Conservation (phyloP, 176 grass and related monocot species). For the Tuctoria greenei region DNA sequence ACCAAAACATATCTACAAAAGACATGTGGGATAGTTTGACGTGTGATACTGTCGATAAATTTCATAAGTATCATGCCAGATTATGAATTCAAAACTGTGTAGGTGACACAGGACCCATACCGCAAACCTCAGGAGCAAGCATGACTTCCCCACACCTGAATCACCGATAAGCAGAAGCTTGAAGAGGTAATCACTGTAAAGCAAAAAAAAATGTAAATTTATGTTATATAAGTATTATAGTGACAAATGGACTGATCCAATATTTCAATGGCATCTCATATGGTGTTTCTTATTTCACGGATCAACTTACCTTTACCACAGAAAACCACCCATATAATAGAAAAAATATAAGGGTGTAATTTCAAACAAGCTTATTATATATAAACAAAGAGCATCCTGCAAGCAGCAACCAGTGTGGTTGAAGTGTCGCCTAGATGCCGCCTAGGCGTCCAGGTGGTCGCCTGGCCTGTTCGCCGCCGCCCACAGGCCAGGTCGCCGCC, state of each 20-base stretch:
- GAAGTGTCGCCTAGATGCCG: too few species aligned
- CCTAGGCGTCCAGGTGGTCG: too few species aligned
- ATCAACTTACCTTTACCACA: background rate
- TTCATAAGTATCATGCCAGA: background rate
- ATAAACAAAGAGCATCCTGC: too few species aligned
- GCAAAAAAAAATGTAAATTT: background rate
- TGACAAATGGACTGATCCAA: background rate
- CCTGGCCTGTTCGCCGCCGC: too few species aligned
- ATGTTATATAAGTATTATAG: background rate
- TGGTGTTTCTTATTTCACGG: background rate
- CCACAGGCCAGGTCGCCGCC: too few species aligned
- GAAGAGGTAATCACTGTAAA: slow-evolving; percentile 67
- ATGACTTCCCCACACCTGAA: slow-evolving; percentile 78
- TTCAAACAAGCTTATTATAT: background rate
- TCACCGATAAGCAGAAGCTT: slow-evolving; percentile 81
- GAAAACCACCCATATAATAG: too few species aligned
- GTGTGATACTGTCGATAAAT: background rate
- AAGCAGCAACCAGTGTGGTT: too few species aligned
- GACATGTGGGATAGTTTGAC: background rate
- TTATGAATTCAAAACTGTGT: background rate
- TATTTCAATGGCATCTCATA: background rate
- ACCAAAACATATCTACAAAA: background rate
- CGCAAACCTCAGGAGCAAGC: slow-evolving; percentile 72
- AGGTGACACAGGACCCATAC: slow-evolving; percentile 32
- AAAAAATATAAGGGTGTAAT: too few species aligned